These are phyloP conservation scores for Akanthomyces dipterigenus DNA, from an alignment of 2,329 filamentous ascomycete species.

Conservation along the genomic window DNA sequence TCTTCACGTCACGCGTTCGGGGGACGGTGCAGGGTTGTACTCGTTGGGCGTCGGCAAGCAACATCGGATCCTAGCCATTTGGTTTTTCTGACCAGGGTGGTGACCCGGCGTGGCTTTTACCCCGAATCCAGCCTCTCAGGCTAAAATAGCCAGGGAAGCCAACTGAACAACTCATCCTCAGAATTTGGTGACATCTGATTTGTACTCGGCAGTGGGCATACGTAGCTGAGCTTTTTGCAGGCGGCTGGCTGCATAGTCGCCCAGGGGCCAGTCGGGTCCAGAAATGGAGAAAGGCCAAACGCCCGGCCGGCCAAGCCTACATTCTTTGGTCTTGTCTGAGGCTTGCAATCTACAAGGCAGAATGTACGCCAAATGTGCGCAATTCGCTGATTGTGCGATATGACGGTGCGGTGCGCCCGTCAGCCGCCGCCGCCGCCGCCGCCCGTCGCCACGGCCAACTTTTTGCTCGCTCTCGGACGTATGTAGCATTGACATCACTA, in stretches of 20 bases:
- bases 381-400: neutral
- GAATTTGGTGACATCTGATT: neutral
- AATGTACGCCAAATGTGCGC: neutral
- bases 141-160: neutral
- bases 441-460: neutral
- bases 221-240: neutral
- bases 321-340: no score
- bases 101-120: neutral
- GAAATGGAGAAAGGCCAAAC: no score
- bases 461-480: neutral
- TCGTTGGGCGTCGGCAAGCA: conserved; percentile 7
- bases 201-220: neutral
- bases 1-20: conserved; percentile 9
- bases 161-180: neutral
- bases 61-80: neutral
- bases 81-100: neutral
- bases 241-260: no score
- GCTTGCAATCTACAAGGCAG: neutral
- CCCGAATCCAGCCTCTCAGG: neutral
- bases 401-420: neutral
- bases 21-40: conserved; percentile 5
- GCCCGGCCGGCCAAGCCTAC: no score
- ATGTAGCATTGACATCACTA: neutral
- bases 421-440: neutral
- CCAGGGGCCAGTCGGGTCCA: no score